Percentiles rank a stretch among this genome's conserved stretches.
These are phyloP conservation scores for Berkeleyomyces rouxiae DNA, from an alignment of 2,329 filamentous ascomycete genomes.

Conservation along the genomic window DNA sequence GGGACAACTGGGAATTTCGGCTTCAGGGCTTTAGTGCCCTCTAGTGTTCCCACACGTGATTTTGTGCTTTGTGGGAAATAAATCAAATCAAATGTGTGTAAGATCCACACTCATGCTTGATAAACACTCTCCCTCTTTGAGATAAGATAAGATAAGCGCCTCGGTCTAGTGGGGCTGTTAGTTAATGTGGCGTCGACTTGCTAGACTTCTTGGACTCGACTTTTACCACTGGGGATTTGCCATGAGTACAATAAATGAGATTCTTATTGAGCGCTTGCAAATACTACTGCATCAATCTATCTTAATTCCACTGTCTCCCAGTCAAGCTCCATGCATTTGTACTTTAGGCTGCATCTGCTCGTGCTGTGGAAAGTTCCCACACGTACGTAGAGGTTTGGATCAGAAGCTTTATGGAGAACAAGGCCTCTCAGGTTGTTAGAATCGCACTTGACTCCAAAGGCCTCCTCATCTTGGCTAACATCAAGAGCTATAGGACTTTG, in stretches of 20 bases:
- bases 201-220: background rate
- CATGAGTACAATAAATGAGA: too few species aligned
- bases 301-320: background rate
- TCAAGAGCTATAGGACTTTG: background rate
- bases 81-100: constrained; percentile 7
- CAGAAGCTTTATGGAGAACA: background rate
- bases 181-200: background rate
- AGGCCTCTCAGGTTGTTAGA: background rate
- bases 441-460: background rate
- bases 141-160: constrained; percentile 1
- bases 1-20: constrained; percentile 12
- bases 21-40: constrained; percentile 14
- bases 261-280: too few species aligned
- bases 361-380: background rate
- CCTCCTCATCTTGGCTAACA: background rate
- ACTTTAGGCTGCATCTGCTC: background rate
- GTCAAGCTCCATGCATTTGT: background rate
- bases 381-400: background rate
- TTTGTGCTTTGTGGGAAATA: constrained; percentile 12
- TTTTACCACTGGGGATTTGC: too few species aligned
- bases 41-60: constrained; percentile 12
- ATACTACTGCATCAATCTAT: background rate
- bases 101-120: background rate
- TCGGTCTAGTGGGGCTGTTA: background rate
- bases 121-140: background rate